Conservation (phyloP, 495 filamentous ascomycete species). For the Emericellopsis terricola region DNA sequence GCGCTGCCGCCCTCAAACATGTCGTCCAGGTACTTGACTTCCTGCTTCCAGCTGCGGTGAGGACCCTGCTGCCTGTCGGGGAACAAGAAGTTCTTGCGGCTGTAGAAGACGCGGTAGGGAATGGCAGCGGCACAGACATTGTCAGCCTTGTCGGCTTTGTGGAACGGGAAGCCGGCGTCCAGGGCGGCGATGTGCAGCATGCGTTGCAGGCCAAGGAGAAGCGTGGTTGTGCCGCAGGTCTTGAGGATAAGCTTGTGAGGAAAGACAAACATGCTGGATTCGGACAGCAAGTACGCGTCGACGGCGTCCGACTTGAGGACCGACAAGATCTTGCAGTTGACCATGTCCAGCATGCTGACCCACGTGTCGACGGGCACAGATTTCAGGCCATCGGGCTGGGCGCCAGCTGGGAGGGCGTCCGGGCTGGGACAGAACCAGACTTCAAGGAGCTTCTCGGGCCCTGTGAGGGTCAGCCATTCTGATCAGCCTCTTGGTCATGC, state of each 20-base stretch:
- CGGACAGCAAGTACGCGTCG: conserved; percentile 93
- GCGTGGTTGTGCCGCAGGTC: conserved; percentile 94
- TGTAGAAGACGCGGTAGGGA: conserved; percentile 96
- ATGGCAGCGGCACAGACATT: conserved; percentile 56
- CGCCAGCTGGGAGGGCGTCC: conserved; percentile 46
- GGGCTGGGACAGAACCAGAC: conserved; percentile 92
- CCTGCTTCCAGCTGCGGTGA: conserved; percentile 93
- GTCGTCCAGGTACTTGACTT: conserved; percentile 79
- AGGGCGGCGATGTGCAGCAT: conserved; percentile 81
- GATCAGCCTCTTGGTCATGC: conserved; percentile 5
- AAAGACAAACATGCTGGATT: conserved; percentile 99
- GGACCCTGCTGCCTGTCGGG: conserved; percentile 88
- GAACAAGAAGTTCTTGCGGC: conserved; percentile 94
- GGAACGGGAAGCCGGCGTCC: conserved; percentile 66
- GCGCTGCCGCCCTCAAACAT: conserved; percentile 86
- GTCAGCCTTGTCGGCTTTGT: conserved; percentile 25
- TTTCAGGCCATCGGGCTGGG: conserved; percentile 67
- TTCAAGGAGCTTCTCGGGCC: conserved; percentile 94
- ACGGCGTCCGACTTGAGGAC: conserved; percentile 87
- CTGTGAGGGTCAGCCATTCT: conserved; percentile 25
- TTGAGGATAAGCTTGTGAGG: conserved; percentile 98
- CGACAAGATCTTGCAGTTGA: conserved; percentile 96
- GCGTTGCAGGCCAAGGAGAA: conserved; percentile 72
- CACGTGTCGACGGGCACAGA: conserved; percentile 66
- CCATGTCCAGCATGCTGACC: conserved; percentile 93